These are phyloP conservation scores for Pichia membranifaciens DNA, from an alignment of 805 yeast species.

Conservation along the genomic window DNA sequence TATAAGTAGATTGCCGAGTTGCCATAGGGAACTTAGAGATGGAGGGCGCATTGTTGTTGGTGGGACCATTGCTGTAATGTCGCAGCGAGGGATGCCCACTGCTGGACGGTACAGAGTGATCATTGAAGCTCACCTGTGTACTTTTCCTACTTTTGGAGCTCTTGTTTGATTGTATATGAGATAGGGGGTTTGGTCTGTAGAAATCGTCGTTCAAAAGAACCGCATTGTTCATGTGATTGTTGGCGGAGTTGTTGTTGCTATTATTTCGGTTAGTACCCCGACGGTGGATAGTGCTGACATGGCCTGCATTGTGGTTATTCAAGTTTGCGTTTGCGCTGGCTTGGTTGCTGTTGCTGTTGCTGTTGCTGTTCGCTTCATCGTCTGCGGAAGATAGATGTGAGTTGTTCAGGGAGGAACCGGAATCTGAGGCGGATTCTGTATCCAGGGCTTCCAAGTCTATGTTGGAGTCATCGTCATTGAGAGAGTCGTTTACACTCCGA, in stretches of 20 bases:
- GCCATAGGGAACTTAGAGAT: background rate
- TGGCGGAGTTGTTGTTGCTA: background rate
- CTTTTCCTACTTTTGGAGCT: background rate
- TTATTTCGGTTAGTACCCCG: background rate
- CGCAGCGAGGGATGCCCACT: background rate
- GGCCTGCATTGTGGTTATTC: background rate
- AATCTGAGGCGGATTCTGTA: constrained; percentile 4
- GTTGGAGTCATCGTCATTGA: constrained; percentile 10
- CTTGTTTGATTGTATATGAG: background rate
- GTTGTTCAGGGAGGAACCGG: background rate
- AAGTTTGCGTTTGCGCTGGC: background rate
- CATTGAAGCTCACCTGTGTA: background rate
- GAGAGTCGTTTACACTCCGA: background rate
- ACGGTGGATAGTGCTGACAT: too few relatives aligned
- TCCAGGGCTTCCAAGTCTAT: constrained; percentile 16
- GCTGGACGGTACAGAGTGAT: background rate
- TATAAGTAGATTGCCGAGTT: constrained; percentile 1
- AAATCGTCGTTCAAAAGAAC: background rate
- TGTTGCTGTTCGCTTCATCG: background rate
- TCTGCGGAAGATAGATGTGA: background rate
- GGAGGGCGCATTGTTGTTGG: background rate
- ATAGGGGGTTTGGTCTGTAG: background rate
- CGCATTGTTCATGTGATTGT: background rate
- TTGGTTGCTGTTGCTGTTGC: background rate
- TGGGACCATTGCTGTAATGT: too few relatives aligned